Conservation (phyloP, 2,329 filamentous ascomycete genomes). For the Penicillium digitatum region DNA sequence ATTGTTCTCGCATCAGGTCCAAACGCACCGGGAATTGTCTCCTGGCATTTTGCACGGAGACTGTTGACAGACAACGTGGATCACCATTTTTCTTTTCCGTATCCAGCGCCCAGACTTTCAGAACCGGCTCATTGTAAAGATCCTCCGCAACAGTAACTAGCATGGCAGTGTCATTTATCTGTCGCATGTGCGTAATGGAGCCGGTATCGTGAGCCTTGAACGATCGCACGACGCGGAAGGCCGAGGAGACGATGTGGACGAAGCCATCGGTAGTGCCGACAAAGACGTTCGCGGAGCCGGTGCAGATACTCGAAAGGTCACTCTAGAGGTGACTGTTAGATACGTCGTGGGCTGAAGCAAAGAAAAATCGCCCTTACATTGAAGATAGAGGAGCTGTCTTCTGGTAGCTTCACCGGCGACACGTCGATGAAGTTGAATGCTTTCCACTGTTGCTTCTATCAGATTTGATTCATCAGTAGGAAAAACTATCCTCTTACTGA, state of each 20-base stretch:
- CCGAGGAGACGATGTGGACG: slow-evolving; percentile 80
- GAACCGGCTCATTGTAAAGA: slow-evolving; percentile 74
- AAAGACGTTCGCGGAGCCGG: slow-evolving; percentile 85
- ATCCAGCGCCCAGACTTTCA: slow-evolving; percentile 98
- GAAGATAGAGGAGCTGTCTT: slow-evolving; percentile 74
- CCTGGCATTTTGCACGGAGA: slow-evolving; percentile 82
- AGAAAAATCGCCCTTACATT: slow-evolving; percentile 56
- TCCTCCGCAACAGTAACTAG: slow-evolving; percentile 82
- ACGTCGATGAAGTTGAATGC: slow-evolving; percentile 99
- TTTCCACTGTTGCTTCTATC: slow-evolving; percentile 70
- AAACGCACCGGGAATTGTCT: slow-evolving; percentile 79
- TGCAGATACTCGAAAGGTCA: slow-evolving; percentile 77
- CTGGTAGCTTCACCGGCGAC: slow-evolving; percentile 71
- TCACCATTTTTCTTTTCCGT: slow-evolving; percentile 90
- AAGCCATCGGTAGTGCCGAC: slow-evolving; percentile 79
- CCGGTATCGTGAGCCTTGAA: slow-evolving; percentile 78
- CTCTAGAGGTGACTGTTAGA: slow-evolving; percentile 35
- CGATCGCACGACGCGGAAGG: slow-evolving; percentile 79
- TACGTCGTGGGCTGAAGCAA: background rate
- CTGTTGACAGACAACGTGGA: slow-evolving; percentile 80
- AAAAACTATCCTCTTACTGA: slow-evolving; percentile 29
- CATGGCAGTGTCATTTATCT: slow-evolving; percentile 80
- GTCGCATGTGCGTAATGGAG: slow-evolving; percentile 84
- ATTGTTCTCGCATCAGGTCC: too few species aligned
- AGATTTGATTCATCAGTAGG: background rate